These are phyloP conservation scores for Aphanomyces astaci DNA, from an alignment of 352 stramenopile species.

Conservation along the genomic window DNA sequence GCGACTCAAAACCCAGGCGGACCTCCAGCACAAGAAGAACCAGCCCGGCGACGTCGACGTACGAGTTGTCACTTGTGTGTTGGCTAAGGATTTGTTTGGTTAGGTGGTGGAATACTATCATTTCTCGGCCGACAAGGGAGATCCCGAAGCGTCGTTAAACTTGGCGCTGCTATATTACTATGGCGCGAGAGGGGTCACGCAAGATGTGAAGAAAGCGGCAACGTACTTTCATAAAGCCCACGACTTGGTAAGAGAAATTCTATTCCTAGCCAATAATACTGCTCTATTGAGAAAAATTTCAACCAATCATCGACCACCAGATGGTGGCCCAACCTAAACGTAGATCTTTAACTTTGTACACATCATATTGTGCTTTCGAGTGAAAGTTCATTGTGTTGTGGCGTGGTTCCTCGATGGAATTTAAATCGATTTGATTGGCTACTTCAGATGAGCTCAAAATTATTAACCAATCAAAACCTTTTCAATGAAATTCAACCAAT, in stretches of 20 bases:
- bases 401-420: too few species aligned
- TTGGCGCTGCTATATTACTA: constrained; percentile 84
- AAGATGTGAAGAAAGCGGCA: constrained; percentile 59
- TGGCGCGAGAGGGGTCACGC: constrained; percentile 54
- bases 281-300: too few species aligned
- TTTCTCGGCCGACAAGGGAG: constrained; percentile 82
- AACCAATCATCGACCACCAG: too few species aligned
- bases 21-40: constrained; percentile 77
- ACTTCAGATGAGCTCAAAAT: too few species aligned
- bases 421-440: too few species aligned
- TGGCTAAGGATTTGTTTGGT: neutral
- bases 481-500: too few species aligned
- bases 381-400: too few species aligned
- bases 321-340: too few species aligned
- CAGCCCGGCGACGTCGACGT: constrained; percentile 54
- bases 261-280: too few species aligned
- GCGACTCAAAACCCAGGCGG: constrained; percentile 59
- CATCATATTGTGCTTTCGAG: too few species aligned
- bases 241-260: constrained; percentile 39
- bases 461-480: too few species aligned
- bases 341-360: too few species aligned
- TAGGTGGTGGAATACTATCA: constrained; percentile 83
- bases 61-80: neutral
- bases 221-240: constrained; percentile 68
- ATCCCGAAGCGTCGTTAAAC: constrained; percentile 71